Conservation (phyloP, 169 alveolate genomes). For the Pseudocohnilembus persalinus region DNA sequence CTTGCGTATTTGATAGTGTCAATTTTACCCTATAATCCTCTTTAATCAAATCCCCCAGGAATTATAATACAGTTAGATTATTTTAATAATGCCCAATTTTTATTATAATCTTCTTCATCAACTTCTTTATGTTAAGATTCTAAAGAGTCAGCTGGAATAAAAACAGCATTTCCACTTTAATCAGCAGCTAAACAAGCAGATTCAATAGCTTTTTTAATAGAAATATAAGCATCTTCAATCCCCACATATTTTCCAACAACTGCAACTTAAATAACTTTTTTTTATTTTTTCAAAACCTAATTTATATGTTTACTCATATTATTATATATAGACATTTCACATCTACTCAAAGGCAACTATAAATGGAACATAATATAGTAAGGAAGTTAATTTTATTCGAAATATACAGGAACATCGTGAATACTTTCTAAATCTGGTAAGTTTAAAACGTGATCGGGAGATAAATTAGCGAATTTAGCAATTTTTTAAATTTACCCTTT, state of each 20-base stretch:
- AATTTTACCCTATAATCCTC: slow-evolving; percentile 93
- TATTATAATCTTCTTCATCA: slow-evolving; percentile 33
- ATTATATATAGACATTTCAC: slow-evolving; percentile 9
- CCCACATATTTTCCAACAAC: slow-evolving; percentile 95
- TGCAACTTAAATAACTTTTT: slow-evolving; percentile 78
- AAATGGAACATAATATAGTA: neutral
- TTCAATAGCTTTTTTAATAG: slow-evolving; percentile 91
- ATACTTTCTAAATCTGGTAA: neutral
- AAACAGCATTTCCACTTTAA: slow-evolving; percentile 58
- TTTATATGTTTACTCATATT: neutral
- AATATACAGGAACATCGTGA: slow-evolving; percentile 3
- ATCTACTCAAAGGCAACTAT: neutral
- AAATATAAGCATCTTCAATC: slow-evolving; percentile 91
- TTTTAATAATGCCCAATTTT: slow-evolving; percentile 74
- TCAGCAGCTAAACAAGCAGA: slow-evolving; percentile 91
- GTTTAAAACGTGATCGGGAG: neutral
- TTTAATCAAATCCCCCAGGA: slow-evolving; percentile 95
- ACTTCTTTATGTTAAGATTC: slow-evolving; percentile 40
- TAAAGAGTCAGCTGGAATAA: slow-evolving; percentile 78
- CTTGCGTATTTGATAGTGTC: slow-evolving; percentile 90
- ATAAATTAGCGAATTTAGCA: slow-evolving; percentile 1
- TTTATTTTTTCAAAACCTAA: neutral
- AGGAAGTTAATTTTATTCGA: neutral
- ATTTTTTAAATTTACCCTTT: neutral
- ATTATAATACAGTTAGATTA: slow-evolving; percentile 89